These are phyloP conservation scores for Neofusicoccum parvum DNA, from an alignment of 2,329 filamentous ascomycete species.

Conservation along the genomic window DNA sequence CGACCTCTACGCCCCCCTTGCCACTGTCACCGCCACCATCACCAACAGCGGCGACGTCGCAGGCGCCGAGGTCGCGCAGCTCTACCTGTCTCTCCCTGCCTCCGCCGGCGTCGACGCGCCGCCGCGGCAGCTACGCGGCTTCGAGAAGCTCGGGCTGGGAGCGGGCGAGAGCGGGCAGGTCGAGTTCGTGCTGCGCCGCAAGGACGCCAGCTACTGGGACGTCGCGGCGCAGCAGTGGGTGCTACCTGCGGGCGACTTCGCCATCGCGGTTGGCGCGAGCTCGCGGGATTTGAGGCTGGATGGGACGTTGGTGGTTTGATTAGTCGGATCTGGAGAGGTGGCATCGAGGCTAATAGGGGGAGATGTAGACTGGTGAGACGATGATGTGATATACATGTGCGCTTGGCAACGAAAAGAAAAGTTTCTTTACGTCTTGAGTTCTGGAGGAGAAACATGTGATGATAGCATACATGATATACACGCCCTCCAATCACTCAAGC, in stretches of 20 bases:
- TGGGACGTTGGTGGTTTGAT: conserved; percentile 25
- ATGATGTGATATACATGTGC: too few species aligned
- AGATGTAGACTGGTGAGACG: too few species aligned
- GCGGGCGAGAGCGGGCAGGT: conserved; percentile 34
- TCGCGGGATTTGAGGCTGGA: conserved; percentile 36
- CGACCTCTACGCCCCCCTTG: conserved; percentile 38
- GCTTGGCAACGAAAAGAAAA: too few species aligned
- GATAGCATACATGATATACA: too few species aligned
- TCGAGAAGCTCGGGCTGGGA: conserved; percentile 37
- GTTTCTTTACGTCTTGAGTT: too few species aligned
- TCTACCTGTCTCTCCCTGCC: conserved; percentile 40
- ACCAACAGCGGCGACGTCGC: conserved; percentile 38
- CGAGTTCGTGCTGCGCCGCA: conserved; percentile 37
- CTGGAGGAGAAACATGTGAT: too few species aligned
- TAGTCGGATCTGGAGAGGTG: too few species aligned
- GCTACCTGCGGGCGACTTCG: conserved; percentile 37
- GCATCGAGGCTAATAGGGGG: too few species aligned
- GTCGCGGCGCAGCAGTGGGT: conserved; percentile 36
- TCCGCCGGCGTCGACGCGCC: conserved; percentile 30
- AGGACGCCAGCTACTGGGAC: conserved; percentile 43
- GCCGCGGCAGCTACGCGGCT: conserved; percentile 40
- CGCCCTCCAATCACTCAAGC: too few species aligned
- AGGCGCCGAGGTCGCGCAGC: conserved; percentile 42
- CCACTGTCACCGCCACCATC: conserved; percentile 38
- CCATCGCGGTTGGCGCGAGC: conserved; percentile 36